Conservation (phyloP, 2,329 filamentous ascomycete genomes). For the Hypoxylon sp. region DNA sequence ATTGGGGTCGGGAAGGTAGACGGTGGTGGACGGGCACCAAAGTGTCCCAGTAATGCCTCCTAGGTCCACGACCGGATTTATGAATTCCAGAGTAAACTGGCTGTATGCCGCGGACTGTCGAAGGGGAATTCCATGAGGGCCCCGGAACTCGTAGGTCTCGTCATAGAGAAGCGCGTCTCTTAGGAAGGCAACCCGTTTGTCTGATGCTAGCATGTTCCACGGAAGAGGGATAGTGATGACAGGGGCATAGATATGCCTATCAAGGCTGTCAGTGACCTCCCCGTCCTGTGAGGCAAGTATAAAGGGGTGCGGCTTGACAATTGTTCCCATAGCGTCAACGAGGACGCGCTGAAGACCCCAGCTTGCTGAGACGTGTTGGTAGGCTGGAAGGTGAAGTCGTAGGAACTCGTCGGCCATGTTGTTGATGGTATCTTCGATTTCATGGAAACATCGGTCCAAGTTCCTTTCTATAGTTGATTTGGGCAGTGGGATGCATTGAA, state of each 20-base stretch:
- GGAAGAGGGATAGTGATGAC: conserved; percentile 21
- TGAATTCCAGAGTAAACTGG: conserved; percentile 14
- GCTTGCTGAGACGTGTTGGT: not conserved
- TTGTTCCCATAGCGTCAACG: not conserved
- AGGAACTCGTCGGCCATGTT: conserved; percentile 12
- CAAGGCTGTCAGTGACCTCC: not conserved
- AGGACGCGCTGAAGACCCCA: conserved; percentile 15
- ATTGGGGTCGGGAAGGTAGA: conserved; percentile 8
- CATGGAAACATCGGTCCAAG: not conserved
- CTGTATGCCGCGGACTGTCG: conserved; percentile 5
- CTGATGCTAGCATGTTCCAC: not conserved
- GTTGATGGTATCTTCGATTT: conserved; percentile 15
- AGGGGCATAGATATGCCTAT: conserved; percentile 1
- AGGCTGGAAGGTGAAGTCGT: not conserved
- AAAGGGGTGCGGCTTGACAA: conserved; percentile 4
- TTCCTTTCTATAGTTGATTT: conserved; percentile 5
- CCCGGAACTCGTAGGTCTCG: conserved; percentile 1
- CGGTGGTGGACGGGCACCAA: conserved; percentile 14
- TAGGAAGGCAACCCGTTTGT: conserved; percentile 5
- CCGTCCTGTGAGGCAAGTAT: not conserved
- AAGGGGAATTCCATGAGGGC: conserved; percentile 10
- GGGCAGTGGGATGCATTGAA: not conserved
- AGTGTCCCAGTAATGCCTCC: not conserved
- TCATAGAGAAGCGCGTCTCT: conserved; percentile 12
- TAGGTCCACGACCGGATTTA: not conserved